Evolutionary conservation across 306 rosid genomes (phyloP), one percentile per base, ranked within the genome.

Genomic region (Sesbania bispinosa): DNA sequence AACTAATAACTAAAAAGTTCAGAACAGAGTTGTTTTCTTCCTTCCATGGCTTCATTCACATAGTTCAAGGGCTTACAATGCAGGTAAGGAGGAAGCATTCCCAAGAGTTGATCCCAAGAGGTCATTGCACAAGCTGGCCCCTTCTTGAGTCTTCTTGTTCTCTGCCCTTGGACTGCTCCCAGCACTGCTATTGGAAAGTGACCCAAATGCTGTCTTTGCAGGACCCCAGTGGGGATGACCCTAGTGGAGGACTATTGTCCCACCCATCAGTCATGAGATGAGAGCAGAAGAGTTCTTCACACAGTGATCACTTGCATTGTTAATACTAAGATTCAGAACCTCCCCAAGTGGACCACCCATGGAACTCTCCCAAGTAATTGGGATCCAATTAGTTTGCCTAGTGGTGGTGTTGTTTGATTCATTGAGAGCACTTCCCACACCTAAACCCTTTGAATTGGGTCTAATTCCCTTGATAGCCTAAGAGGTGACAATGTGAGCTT

Each of bases 311-410:
- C 35, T 77, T 10, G 59, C 57, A 5, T 38, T 73, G 15, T 39
- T 64, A 24, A 26, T 86, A 7, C 85, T 84, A 6, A 82, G 90
- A 74, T 95, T 79, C 26, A 95, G 78, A 47, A 89, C 99, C 72
- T 94, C 99, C 4, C 99, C 99, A 0, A 94, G 89, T 19, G 99
- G 99, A 36, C 99, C 97, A 0, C 96, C 97, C 89, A 86, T 62
- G 0, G 97, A 91, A 59, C 71, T 79, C 64, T 85, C 95, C 97
- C 99, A 91, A 21, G 92, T 60, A 36, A 87, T 85, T 18, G 97
- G 98, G 20, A 94, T 89, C 96, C 97, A 90, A 74, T 80, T 83
- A 9, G 90, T 67, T 59, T 85, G 87, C 46, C 83, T 62, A 6
- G 54, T 10, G 10, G 42, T 6, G 16, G 46, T 10, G 26, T 80